phyloP scores from a whole-genome alignment of 805 yeast genomes.

The Ogataea ganodermae region DNA sequence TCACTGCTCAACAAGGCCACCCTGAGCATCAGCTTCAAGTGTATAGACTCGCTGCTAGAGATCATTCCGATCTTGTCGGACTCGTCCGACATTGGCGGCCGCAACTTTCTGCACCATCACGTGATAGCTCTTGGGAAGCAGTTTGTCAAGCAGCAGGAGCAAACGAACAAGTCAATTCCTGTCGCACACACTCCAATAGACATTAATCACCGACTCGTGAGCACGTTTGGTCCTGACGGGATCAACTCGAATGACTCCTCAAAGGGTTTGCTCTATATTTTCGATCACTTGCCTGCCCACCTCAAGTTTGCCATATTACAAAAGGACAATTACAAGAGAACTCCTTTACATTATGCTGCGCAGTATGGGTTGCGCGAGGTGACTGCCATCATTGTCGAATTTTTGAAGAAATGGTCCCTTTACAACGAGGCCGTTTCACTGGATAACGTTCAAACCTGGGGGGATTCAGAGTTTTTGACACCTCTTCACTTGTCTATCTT shows the following conservation, averaged over 20 bases:
- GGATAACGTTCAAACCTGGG: conserved; percentile 63
- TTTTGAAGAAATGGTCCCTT: conserved; percentile 59
- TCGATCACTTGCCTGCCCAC: conserved; percentile 55
- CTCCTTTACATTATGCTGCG: conserved; percentile 88
- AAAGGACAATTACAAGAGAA: conserved; percentile 73
- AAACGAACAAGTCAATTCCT: conserved; percentile 25
- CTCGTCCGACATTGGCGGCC: conserved; percentile 70
- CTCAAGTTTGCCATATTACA: conserved; percentile 59
- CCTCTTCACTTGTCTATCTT: conserved; percentile 83
- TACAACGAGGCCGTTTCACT: conserved; percentile 51
- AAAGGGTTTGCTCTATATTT: conserved; percentile 59
- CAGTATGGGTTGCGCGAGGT: conserved; percentile 78
- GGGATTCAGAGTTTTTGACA: conserved; percentile 74
- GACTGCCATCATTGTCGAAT: conserved; percentile 56
- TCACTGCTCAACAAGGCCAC: conserved; percentile 69
- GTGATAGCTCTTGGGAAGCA: conserved; percentile 77
- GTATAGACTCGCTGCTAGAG: conserved; percentile 58
- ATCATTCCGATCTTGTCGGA: conserved; percentile 58
- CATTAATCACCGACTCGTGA: conserved; percentile 47
- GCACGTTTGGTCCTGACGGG: conserved; percentile 65
- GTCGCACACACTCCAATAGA: conserved; percentile 50
- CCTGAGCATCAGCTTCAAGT: conserved; percentile 49
- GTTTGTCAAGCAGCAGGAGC: conserved; percentile 36
- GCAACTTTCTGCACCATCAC: conserved; percentile 85
- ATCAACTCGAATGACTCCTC: conserved; percentile 57